Conservation (phyloP, 2,329 filamentous ascomycete genomes). For the Albophoma yamanashiensis region DNA sequence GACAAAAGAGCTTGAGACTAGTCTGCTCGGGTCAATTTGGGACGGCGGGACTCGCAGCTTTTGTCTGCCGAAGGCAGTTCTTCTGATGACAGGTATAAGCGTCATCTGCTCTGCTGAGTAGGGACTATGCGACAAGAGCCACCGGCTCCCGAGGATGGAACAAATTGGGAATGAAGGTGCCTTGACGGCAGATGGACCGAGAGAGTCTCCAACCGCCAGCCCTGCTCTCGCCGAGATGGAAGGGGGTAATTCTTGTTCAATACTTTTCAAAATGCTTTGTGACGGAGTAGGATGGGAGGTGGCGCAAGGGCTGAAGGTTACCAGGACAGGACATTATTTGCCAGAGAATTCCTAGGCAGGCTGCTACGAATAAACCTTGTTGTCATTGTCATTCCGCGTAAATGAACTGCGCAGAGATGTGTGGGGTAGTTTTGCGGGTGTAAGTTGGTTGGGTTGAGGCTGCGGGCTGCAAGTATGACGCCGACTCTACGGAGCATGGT, state of each 20-base stretch:
- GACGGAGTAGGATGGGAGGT: neutral
- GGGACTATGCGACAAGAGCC: neutral
- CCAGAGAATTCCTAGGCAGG: constrained; percentile 7
- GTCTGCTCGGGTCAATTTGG: neutral
- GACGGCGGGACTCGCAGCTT: neutral
- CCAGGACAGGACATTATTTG: constrained; percentile 1
- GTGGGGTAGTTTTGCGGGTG: neutral
- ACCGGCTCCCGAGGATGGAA: neutral
- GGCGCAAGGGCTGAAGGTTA: constrained; percentile 5
- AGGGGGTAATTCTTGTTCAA: neutral
- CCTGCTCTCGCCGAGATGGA: neutral
- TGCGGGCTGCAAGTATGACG: neutral
- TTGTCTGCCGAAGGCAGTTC: neutral
- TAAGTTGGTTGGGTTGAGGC: neutral
- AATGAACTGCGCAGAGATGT: neutral
- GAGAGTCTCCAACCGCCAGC: neutral
- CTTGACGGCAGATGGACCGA: neutral
- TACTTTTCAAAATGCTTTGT: neutral
- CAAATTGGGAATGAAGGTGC: neutral
- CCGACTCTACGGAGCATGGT: neutral
- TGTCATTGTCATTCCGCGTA: constrained; percentile 1
- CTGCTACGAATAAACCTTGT: constrained; percentile 7
- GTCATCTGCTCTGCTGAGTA: neutral
- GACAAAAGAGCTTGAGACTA: neutral
- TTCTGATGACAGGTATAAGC: neutral